Evolutionary conservation across 2,329 filamentous ascomycete genomes (phyloP).

Genomic region (Neocucurbitaria cava): DNA sequence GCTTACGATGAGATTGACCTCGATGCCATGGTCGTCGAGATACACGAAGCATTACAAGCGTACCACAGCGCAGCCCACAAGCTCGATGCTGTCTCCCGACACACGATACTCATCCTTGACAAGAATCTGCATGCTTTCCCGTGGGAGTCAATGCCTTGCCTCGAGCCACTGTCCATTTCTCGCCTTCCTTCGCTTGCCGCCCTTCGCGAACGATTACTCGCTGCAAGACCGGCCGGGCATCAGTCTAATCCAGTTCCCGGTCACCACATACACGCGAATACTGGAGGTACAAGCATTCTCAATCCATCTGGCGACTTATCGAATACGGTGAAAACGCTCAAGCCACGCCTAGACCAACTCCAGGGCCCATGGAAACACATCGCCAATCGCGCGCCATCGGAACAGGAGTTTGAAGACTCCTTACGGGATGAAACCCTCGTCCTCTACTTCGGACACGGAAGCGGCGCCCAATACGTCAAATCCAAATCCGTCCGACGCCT

Average conservation of each 20-base stretch:
- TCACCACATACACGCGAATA: slow-evolving; percentile 59
- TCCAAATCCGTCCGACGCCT: slow-evolving; percentile 81
- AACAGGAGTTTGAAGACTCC: slow-evolving; percentile 75
- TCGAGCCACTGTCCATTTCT: slow-evolving; percentile 80
- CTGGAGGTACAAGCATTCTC: slow-evolving; percentile 76
- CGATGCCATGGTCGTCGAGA: slow-evolving; percentile 87
- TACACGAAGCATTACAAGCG: slow-evolving; percentile 79
- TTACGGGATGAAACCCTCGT: slow-evolving; percentile 74
- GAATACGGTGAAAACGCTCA: slow-evolving; percentile 79
- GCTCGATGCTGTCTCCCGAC: slow-evolving; percentile 55
- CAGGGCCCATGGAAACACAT: slow-evolving; percentile 69
- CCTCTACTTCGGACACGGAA: slow-evolving; percentile 96
- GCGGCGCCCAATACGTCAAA: slow-evolving; percentile 91
- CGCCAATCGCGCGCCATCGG: slow-evolving; percentile 72
- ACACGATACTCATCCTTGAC: slow-evolving; percentile 90
- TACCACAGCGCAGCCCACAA: slow-evolving; percentile 68
- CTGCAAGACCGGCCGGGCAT: slow-evolving; percentile 48
- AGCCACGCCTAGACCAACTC: slow-evolving; percentile 65
- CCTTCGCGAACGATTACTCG: slow-evolving; percentile 76
- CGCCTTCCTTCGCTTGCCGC: slow-evolving; percentile 86
- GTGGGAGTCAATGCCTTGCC: slow-evolving; percentile 93
- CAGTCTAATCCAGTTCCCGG: slow-evolving; percentile 28
- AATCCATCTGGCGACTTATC: slow-evolving; percentile 87
- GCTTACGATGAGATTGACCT: slow-evolving; percentile 98
- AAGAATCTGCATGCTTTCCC: slow-evolving; percentile 90